A percentile compares a stretch with the other conserved stretches of the same genome.
phyloP scores from a whole-genome alignment of 2,329 filamentous ascomycete genomes.

The Penicillium janthinellum region DNA sequence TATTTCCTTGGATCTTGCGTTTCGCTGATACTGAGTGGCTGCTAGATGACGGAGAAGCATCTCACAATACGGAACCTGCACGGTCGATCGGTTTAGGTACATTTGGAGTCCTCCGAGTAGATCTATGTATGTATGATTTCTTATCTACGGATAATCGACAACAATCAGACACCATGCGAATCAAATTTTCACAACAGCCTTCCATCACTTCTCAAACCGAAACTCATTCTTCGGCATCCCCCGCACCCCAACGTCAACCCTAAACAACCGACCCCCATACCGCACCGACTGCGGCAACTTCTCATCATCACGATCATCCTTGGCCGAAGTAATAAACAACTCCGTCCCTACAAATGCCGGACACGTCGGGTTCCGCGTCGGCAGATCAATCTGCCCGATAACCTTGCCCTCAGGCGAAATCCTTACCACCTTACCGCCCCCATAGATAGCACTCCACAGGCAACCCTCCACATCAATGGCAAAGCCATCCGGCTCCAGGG shows the following conservation, averaged over 20 bases:
- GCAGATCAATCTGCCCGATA: conserved; percentile 72
- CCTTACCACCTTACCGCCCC: conserved; percentile 72
- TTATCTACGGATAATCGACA: not conserved
- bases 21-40: not conserved
- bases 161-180: not conserved
- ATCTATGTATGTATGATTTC: not conserved
- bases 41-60: not conserved
- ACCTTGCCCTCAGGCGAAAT: conserved; percentile 70
- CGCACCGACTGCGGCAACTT: conserved; percentile 60
- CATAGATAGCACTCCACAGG: conserved; percentile 87
- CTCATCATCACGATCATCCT: conserved; percentile 65
- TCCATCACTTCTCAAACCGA: conserved; percentile 47
- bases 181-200: not conserved
- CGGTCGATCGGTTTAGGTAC: conserved; percentile 21
- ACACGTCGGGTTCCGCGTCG: conserved; percentile 79
- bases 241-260: conserved; percentile 71
- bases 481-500: conserved; percentile 77
- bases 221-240: conserved; percentile 68
- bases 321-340: conserved; percentile 79
- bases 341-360: conserved; percentile 73
- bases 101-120: not conserved
- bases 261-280: conserved; percentile 72
- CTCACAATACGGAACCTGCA: conserved; percentile 2
- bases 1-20: not conserved
- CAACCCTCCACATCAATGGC: conserved; percentile 81